phyloP scores from a whole-genome alignment of 2,329 filamentous ascomycete genomes.

The Venturia aucupariae region DNA sequence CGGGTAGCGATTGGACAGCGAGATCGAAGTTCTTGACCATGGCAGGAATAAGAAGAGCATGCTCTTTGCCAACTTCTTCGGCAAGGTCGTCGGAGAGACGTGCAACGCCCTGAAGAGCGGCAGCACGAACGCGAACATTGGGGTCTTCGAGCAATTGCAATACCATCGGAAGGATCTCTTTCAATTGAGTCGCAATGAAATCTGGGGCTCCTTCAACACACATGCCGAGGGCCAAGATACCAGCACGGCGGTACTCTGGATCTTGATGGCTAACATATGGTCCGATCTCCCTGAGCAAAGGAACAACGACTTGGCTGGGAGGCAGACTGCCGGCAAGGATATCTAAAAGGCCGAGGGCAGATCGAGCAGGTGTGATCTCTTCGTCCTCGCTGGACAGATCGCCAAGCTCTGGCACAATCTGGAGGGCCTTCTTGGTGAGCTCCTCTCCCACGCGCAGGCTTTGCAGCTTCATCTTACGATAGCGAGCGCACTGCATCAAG shows the following conservation, averaged over 20 bases:
- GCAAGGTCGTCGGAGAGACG: constrained; percentile 88
- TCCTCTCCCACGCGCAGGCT: constrained; percentile 77
- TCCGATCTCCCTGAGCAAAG: constrained; percentile 77
- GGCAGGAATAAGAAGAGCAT: constrained; percentile 72
- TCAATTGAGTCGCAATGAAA: constrained; percentile 89
- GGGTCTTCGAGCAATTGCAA: constrained; percentile 74
- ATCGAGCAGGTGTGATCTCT: constrained; percentile 74
- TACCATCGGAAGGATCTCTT: constrained; percentile 75
- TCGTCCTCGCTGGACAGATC: constrained; percentile 65
- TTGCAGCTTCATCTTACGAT: constrained; percentile 93
- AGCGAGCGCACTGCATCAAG: constrained; percentile 84
- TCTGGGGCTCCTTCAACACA: constrained; percentile 95
- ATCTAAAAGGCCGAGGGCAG: constrained; percentile 79
- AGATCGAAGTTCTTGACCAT: constrained; percentile 84
- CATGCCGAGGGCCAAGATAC: constrained; percentile 84
- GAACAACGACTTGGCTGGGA: constrained; percentile 87
- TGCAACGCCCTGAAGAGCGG: constrained; percentile 78
- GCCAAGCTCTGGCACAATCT: constrained; percentile 83
- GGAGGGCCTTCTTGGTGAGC: constrained; percentile 77
- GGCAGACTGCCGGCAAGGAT: constrained; percentile 81
- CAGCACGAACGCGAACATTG: constrained; percentile 76
- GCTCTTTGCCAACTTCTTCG: constrained; percentile 79
- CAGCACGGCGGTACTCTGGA: constrained; percentile 75
- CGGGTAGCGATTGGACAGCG: constrained; percentile 51
- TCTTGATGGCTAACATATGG: constrained; percentile 67